Base-by-base conservation (phyloP, 306 rosid genomes). In the Cucumis melo region DNA sequence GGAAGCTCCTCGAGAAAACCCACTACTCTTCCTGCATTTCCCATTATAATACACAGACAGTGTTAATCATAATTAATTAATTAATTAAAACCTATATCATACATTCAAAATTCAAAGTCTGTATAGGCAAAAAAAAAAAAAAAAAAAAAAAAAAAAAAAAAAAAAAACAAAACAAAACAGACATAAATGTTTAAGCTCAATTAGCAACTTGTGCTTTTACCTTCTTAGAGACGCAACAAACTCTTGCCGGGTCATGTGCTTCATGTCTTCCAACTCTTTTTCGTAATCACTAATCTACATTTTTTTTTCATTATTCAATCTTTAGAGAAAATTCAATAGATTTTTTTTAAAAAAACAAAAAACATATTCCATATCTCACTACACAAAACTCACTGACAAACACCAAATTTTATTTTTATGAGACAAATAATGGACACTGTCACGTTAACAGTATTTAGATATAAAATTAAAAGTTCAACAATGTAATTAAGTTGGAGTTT, bases 1-100 rank as follows among this genome's bases (percentile, higher is more conserved):
- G 79, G 98, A 93, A 68, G 98, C 98, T 74, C 98, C 98, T 3
- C 98, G 91, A 55, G 98, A 93, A 82, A 93, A 93, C 24, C 98
- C 98, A 78, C 97, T 93, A 71, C 98, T 93, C 88, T 93, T 93
- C 89, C 98, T 92, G 90, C 79, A 14, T 4, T 32, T 63, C 12
- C 13, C 14, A 17, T 34, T 34, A 34, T 23, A 63, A 32, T 15
- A 32, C 9, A 63, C 46, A 8, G 4, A n/a, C n/a, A 19, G 11
- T 5, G 34, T 24, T 5, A 13, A 4, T 59, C 36, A 12, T 16
- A 63, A 20, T 8, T 63, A 32, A 63, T 17, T 64, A 38, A 65
- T 38, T 1, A 2, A n/a, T 16, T 4, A 19, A 51, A 50, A 16
- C 56, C 1, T 19, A 65, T 5, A 65, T 65, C 19, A 65, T n/a